Base-by-base conservation (phyloP, 2,329 filamentous ascomycete species). In the Colletotrichum costaricense region DNA sequence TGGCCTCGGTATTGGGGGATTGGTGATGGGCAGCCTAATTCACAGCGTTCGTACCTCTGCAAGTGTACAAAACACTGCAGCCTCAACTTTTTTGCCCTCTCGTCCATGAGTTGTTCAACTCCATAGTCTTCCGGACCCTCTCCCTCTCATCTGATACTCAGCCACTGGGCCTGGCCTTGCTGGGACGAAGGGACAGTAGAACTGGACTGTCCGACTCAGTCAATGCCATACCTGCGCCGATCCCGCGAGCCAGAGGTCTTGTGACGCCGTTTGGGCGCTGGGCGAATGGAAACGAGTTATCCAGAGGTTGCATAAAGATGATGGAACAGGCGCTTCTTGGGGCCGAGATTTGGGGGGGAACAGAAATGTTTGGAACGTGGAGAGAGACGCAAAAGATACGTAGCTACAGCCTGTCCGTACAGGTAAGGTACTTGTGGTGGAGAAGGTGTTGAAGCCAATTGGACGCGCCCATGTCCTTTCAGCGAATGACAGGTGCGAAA, bases 241-340 rank as follows among this genome's bases (percentile, higher is more conserved):
- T 73, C 70, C 52, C 28, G 14, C 38, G 56, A 22, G 19, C 11
- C 22, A 3, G 63, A 6, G 16, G 35, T 65, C 59, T 59, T 33
- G 69, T 54, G 58, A 58, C 30, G 28, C 26, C 42, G 62, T 49
- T n/a, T 49, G 22, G 24, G 19, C 16, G 12, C 46, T 46, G 46
- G 46, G 33, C 66, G 66, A 73, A 65, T 69, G 22, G 70, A 69
- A 73, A 73, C 42, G 38, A 59, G 24, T 24, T 24, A 33, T 26
- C 12, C 24, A 35, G 46, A 54, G 19, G 55, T 46, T 73, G 62
- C 67, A 65, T 73, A 42, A 71, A 62, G 42, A 24, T 56, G 67
- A 38, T 71, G 67, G 67, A 71, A 73, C 71, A 73, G 59, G 70
- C 33, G 69, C 65, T 69, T 69, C 69, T 12, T 28, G 52, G 52